A percentile compares a stretch with the other conserved stretches of the same genome.
Evolutionary conservation across 805 yeast genomes (phyloP).

Genomic region (Barnettozyma salicaria): DNA sequence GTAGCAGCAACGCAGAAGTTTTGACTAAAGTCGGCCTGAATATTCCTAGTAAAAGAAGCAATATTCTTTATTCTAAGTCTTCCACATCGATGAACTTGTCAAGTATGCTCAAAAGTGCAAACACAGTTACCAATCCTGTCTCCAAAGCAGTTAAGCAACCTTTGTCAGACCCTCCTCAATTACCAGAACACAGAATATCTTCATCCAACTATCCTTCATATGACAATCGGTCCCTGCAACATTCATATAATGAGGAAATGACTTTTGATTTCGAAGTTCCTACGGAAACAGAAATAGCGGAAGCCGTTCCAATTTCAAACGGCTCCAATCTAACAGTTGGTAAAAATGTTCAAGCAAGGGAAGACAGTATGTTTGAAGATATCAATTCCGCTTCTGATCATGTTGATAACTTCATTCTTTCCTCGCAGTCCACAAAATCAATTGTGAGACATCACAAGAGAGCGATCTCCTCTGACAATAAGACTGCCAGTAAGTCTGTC

Average conservation of each 20-base stretch:
- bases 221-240: constrained; percentile 9
- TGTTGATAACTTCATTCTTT: constrained; percentile 4
- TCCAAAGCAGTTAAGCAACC: neutral
- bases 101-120: constrained; percentile 16
- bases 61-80: constrained; percentile 25
- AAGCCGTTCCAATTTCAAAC: constrained; percentile 23
- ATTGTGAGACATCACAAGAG: constrained; percentile 22
- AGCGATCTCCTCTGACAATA: constrained; percentile 14
- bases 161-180: constrained; percentile 6
- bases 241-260: constrained; percentile 13
- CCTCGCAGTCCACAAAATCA: constrained; percentile 18
- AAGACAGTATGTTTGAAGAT: constrained; percentile 25
- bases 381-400: constrained; percentile 5
- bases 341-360: constrained; percentile 11
- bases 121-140: neutral
- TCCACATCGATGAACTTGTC: constrained; percentile 25
- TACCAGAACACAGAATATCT: constrained; percentile 15
- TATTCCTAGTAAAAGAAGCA: constrained; percentile 17
- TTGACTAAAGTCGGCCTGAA: constrained; percentile 22
- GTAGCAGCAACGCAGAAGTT: constrained; percentile 18
- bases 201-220: constrained; percentile 24
- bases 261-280: constrained; percentile 27
- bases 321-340: constrained; percentile 25
- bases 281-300: constrained; percentile 22
- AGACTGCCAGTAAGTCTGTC: constrained; percentile 9